A percentile compares a stretch with the other conserved stretches of the same genome.
Conservation (phyloP, 441 rosid genomes). For the Brassica hybrid region DNA sequence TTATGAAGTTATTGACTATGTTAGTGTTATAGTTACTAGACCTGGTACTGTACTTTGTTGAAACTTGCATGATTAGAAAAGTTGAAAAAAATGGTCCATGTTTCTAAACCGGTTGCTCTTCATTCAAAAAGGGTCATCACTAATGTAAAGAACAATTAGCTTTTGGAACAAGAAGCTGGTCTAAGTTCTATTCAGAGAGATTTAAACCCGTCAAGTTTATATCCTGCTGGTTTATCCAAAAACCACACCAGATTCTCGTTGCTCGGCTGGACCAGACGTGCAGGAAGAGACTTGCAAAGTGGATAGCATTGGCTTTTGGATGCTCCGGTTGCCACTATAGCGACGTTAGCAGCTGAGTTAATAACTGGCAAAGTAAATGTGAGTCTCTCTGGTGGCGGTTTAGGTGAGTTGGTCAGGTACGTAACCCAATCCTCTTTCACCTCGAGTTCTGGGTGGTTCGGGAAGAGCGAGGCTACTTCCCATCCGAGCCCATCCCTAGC, state of each 20-base stretch:
- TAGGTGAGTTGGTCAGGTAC: slow-evolving; percentile 76
- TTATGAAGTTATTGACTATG: slow-evolving; percentile 3
- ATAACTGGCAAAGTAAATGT: slow-evolving; percentile 93
- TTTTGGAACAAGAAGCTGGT: slow-evolving; percentile 19
- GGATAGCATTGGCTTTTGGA: slow-evolving; percentile 78
- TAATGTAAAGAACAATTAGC: slow-evolving; percentile 4
- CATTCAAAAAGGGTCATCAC: slow-evolving; percentile 25
- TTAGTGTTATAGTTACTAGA: slow-evolving; percentile 21
- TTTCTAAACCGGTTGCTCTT: slow-evolving; percentile 26
- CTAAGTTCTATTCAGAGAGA: slow-evolving; percentile 47
- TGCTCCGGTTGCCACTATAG: slow-evolving; percentile 71
- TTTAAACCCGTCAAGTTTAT: slow-evolving; percentile 56
- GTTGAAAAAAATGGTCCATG: background rate
- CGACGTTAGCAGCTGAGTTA: slow-evolving; percentile 85
- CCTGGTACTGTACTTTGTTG: slow-evolving; percentile 6
- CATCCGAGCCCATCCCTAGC: slow-evolving; percentile 91
- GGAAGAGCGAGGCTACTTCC: slow-evolving; percentile 90
- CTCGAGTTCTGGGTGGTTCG: slow-evolving; percentile 64
- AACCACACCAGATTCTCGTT: slow-evolving; percentile 82
- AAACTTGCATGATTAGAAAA: slow-evolving; percentile 21
- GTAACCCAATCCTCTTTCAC: slow-evolving; percentile 81
- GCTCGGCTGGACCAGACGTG: slow-evolving; percentile 67
- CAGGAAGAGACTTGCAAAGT: slow-evolving; percentile 69
- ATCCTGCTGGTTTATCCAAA: slow-evolving; percentile 79
- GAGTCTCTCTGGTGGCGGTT: slow-evolving; percentile 91